Percentiles rank a stretch among this genome's conserved stretches.
Evolutionary conservation across 108 stramenopile genomes (phyloP).

Genomic region (Skeletonema tropicum): DNA sequence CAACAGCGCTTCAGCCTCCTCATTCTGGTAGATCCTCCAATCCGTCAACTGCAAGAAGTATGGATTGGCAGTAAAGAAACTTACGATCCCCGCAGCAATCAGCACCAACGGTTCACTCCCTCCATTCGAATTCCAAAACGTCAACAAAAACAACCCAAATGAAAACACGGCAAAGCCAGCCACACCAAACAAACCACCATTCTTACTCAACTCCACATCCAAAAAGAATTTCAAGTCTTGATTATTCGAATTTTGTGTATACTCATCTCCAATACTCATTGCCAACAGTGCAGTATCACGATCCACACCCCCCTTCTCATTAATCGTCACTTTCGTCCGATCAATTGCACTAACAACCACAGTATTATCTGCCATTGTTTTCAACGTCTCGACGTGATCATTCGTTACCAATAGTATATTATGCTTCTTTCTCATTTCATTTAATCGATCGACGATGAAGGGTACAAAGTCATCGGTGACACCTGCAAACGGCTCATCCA

Average conservation of each 20-base stretch:
- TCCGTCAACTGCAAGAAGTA: slow-evolving; percentile 63
- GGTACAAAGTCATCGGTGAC: slow-evolving; percentile 82
- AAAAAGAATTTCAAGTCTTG: slow-evolving; percentile 66
- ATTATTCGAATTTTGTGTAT: slow-evolving; percentile 26
- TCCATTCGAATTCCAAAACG: slow-evolving; percentile 58
- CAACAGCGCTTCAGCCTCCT: slow-evolving; percentile 70
- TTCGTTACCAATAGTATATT: slow-evolving; percentile 77
- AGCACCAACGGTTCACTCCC: slow-evolving; percentile 57
- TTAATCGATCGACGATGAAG: slow-evolving; percentile 58
- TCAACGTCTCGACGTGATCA: slow-evolving; percentile 71
- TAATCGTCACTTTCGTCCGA: slow-evolving; percentile 58
- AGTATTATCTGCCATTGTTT: slow-evolving; percentile 66
- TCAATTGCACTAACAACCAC: slow-evolving; percentile 72
- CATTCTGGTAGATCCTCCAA: slow-evolving; percentile 66
- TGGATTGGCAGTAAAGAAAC: slow-evolving; percentile 67
- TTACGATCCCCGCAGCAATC: slow-evolving; percentile 56
- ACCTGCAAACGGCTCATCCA: slow-evolving; percentile 78
- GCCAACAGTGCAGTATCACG: slow-evolving; percentile 58
- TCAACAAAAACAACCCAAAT: slow-evolving; percentile 51
- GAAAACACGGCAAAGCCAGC: slow-evolving; percentile 52
- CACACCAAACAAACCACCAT: slow-evolving; percentile 48
- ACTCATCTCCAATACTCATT: slow-evolving; percentile 60
- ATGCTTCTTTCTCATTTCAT: slow-evolving; percentile 58
- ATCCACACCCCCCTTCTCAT: slow-evolving; percentile 51
- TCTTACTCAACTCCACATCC: slow-evolving; percentile 58